A percentile compares a stretch with the other conserved stretches of the same genome.
These are phyloP conservation scores for Wickerhamiella dianesei DNA, from an alignment of 805 yeast genomes.

Conservation along the genomic window DNA sequence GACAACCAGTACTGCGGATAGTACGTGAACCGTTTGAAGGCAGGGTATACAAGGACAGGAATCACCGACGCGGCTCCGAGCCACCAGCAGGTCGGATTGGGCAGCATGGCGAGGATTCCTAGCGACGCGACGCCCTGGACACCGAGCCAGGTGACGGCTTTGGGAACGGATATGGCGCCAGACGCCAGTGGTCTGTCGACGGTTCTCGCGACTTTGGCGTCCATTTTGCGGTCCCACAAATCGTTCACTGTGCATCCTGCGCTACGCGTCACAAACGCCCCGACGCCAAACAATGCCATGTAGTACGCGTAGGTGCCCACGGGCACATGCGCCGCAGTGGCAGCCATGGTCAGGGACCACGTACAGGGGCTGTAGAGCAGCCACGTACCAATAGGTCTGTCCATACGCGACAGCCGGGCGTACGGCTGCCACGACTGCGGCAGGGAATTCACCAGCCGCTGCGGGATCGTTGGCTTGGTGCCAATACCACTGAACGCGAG, in stretches of 20 bases:
- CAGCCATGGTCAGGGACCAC: slow-evolving; percentile 91
- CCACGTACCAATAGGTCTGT: slow-evolving; percentile 93
- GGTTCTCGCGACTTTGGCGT: slow-evolving; percentile 75
- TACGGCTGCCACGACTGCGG: slow-evolving; percentile 75
- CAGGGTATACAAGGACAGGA: slow-evolving; percentile 74
- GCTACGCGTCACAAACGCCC: slow-evolving; percentile 87
- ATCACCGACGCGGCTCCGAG: slow-evolving; percentile 72
- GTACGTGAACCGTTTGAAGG: slow-evolving; percentile 87
- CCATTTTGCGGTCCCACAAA: slow-evolving; percentile 69
- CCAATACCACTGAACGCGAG: background rate
- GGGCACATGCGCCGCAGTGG: slow-evolving; percentile 54
- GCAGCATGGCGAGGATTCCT: slow-evolving; percentile 56
- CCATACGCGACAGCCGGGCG: slow-evolving; percentile 81
- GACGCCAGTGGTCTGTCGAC: slow-evolving; percentile 87
- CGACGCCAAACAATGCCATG: slow-evolving; percentile 61
- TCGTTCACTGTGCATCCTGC: slow-evolving; percentile 97
- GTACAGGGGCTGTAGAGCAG: slow-evolving; percentile 70
- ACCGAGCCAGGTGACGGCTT: slow-evolving; percentile 58
- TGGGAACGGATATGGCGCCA: slow-evolving; percentile 56
- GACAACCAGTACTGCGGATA: slow-evolving; percentile 83
- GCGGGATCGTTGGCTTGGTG: slow-evolving; percentile 21
- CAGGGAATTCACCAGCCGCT: slow-evolving; percentile 28
- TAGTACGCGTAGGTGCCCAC: slow-evolving; percentile 46
- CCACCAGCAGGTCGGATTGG: slow-evolving; percentile 57
- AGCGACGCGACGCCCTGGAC: slow-evolving; percentile 67